Evolutionary conservation across 2,329 filamentous ascomycete genomes (phyloP).

Genomic region (Periconia macrospinosa): DNA sequence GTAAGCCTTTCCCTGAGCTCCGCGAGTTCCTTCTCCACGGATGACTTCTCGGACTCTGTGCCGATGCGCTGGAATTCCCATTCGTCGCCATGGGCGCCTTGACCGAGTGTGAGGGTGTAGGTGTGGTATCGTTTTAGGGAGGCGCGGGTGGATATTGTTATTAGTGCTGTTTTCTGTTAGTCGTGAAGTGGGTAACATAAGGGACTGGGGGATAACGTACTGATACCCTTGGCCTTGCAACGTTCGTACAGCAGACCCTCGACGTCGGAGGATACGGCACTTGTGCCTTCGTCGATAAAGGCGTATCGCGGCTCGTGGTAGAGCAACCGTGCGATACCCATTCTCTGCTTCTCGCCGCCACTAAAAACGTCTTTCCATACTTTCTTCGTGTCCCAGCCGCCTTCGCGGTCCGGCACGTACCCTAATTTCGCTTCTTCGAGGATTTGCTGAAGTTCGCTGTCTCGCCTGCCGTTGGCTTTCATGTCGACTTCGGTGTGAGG

Average conservation of each 20-base stretch:
- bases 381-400: constrained; percentile 94
- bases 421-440: constrained; percentile 84
- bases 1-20: constrained; percentile 79
- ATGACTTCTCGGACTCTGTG: constrained; percentile 88
- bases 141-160: constrained; percentile 92
- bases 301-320: constrained; percentile 96
- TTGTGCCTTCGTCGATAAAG: constrained; percentile 94
- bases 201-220: constrained; percentile 55
- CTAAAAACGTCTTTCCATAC: constrained; percentile 99
- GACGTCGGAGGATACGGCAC: constrained; percentile 90
- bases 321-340: constrained; percentile 84
- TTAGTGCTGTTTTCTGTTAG: constrained; percentile 62
- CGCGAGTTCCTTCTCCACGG: constrained; percentile 86
- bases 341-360: constrained; percentile 94
- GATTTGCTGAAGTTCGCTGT: constrained; percentile 75
- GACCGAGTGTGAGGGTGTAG: constrained; percentile 82
- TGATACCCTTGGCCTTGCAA: constrained; percentile 91
- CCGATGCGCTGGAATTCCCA: constrained; percentile 96
- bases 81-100: constrained; percentile 77
- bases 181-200: background rate
- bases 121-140: constrained; percentile 96
- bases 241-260: constrained; percentile 92
- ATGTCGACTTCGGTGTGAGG: constrained; percentile 94
- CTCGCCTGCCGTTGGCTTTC: constrained; percentile 75
- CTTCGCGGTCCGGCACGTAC: constrained; percentile 88